Base-by-base conservation (phyloP, 805 yeast species). In the Scheffersomyces ergatensis region DNA sequence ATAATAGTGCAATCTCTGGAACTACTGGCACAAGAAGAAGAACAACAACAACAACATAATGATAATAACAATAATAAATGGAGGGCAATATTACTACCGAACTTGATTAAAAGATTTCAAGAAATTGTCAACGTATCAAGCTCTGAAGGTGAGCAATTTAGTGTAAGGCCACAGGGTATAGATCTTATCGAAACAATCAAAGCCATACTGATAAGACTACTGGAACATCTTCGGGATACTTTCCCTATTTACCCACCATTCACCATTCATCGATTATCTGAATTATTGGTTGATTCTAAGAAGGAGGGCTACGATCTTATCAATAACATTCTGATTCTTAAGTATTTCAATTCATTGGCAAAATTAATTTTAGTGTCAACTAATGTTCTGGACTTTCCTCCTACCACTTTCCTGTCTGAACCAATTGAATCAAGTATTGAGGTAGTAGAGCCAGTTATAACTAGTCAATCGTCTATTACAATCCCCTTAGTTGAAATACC, bases 181-280 rank as follows among this genome's bases (percentile, higher is more conserved):
- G 40, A 46, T 25, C 17, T 35, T 25, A 35, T 24, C 5, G 9
- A 15, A 29, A 6, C 12, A n/a, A 29, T 29, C 15, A 17, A 29
- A 29, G n/a, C 17, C 8, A n/a, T 29, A 5, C 5, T 14, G 15
- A 6, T 5, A 14, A n/a, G 18, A 29, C 3, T 29, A 6, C 5
- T 29, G n/a, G 8, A 5, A 5, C 32, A 14, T 29, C 15, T 29
- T 14, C 17, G 15, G 6, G 34, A 16, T 6, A 43, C 38, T 57
- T 72, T 49, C 56, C 50, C 39, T 16, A 24, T 38, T 5, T 12
- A 34, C 51, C 72, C 64, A 6, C 83, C 83, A 2, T 78, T 77
- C 49, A 77, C 81, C 0, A 62, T 76, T 1, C 45, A 65, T 11
- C 48, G 83, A 39, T 50, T 78, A 1, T 66, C 77, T 15, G 82